A percentile compares a stretch with the other conserved stretches of the same genome.
phyloP scores from a whole-genome alignment of 2,329 filamentous ascomycete species.

The Pseudogymnoascus sp. region DNA sequence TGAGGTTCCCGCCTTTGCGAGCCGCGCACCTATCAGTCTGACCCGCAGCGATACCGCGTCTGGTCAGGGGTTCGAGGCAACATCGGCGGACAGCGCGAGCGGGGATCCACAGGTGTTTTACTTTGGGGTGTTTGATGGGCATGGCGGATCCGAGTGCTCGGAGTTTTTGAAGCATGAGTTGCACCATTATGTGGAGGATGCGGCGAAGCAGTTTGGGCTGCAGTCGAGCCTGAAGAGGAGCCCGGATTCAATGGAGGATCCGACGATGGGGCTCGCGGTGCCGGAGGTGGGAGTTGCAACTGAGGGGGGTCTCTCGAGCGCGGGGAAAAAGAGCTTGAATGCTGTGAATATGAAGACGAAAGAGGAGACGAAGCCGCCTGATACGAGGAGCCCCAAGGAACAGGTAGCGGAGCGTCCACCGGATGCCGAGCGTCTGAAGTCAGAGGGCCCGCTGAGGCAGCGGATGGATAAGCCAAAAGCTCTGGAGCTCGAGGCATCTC shows the following conservation, averaged over 20 bases:
- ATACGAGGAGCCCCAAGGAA: conserved; percentile 21
- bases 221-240: conserved; percentile 59
- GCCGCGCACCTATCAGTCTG: conserved; percentile 61
- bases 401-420: conserved; percentile 30
- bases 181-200: conserved; percentile 81
- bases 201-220: conserved; percentile 67
- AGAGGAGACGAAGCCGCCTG: conserved; percentile 30
- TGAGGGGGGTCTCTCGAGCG: conserved; percentile 24
- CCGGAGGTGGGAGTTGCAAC: conserved; percentile 17
- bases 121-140: conserved; percentile 92
- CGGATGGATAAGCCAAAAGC: conserved; percentile 46
- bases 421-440: conserved; percentile 32
- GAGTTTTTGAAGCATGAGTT: conserved; percentile 76
- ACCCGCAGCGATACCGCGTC: conserved; percentile 18
- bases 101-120: conserved; percentile 97
- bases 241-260: conserved; percentile 22
- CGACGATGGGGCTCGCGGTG: conserved; percentile 2
- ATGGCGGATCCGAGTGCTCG: conserved; percentile 84
- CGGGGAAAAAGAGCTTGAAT: conserved; percentile 32
- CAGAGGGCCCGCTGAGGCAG: conserved; percentile 30
- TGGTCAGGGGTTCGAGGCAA: conserved; percentile 43
- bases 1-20: conserved; percentile 86
- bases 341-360: conserved; percentile 43
- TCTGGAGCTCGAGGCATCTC: conserved; percentile 56
- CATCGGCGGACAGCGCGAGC: conserved; percentile 63